phyloP scores from a whole-genome alignment of 2,329 filamentous ascomycete species.

The Neofusicoccum umdonicola region DNA sequence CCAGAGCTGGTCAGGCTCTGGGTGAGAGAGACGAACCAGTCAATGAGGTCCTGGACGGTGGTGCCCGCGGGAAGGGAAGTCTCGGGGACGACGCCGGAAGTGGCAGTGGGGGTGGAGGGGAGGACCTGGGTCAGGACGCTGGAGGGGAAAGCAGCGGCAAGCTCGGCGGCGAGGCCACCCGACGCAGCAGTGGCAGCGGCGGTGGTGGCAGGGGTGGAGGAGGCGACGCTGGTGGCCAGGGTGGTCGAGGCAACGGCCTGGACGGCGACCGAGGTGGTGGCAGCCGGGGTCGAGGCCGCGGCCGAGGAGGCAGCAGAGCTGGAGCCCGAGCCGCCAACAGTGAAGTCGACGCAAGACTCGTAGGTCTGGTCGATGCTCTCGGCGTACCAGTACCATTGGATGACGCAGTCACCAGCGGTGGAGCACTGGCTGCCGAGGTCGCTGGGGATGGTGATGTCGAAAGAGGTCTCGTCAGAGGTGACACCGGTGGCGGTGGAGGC shows the following conservation, averaged over 20 bases:
- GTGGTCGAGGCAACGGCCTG: background rate
- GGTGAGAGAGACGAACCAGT: conserved; percentile 48
- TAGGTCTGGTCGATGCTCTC: conserved; percentile 59
- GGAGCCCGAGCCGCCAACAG: conserved; percentile 28
- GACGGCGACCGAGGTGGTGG: background rate
- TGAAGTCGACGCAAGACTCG: conserved; percentile 62
- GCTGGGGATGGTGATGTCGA: conserved; percentile 54
- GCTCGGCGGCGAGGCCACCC: background rate
- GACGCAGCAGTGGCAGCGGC: background rate
- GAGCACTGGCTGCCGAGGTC: conserved; percentile 48
- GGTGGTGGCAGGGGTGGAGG: conserved; percentile 3
- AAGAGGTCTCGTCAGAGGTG: conserved; percentile 46
- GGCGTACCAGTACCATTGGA: conserved; percentile 65
- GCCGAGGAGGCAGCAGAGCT: conserved; percentile 10
- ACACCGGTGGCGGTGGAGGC: conserved; percentile 48
- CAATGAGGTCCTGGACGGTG: conserved; percentile 13
- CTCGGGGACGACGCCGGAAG: conserved; percentile 4
- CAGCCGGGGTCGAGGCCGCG: conserved; percentile 1
- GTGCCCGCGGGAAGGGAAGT: background rate
- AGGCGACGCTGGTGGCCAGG: conserved; percentile 2
- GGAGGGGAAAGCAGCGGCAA: conserved; percentile 8
- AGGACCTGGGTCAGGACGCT: conserved; percentile 9
- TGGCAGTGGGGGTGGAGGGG: conserved; percentile 1
- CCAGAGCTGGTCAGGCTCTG: conserved; percentile 59
- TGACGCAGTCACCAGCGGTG: conserved; percentile 51